phyloP scores from a whole-genome alignment of 495 filamentous ascomycete genomes.

The Xylaria longipes region DNA sequence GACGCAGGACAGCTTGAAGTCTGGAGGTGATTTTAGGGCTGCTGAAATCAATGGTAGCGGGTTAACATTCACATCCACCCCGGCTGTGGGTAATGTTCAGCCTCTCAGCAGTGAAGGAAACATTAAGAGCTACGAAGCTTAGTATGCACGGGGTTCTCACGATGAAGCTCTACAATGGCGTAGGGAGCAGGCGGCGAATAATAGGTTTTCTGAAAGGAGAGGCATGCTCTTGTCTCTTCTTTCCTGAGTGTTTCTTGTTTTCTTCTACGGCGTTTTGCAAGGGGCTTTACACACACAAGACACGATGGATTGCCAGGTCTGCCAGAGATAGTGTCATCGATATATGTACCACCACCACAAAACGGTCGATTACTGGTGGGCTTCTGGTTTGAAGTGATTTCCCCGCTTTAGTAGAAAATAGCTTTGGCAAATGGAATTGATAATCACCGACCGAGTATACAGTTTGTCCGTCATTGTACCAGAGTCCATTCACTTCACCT shows the following conservation, averaged over 20 bases:
- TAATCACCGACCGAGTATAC: not conserved
- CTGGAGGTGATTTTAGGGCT: slow-evolving; percentile 63
- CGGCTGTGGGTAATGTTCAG: slow-evolving; percentile 57
- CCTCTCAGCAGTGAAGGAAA: slow-evolving; percentile 70
- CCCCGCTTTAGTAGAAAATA: not conserved
- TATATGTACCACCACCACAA: slow-evolving; percentile 22
- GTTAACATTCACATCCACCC: slow-evolving; percentile 65
- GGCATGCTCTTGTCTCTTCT: not conserved
- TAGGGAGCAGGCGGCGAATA: slow-evolving; percentile 22
- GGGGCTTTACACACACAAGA: slow-evolving; percentile 20
- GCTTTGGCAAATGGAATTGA: not conserved
- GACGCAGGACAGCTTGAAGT: slow-evolving; percentile 76
- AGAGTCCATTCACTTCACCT: not conserved
- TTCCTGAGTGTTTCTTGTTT: slow-evolving; percentile 1
- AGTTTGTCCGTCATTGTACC: not conserved
- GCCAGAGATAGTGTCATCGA: slow-evolving; percentile 16
- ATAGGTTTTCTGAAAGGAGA: not conserved
- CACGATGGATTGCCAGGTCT: not conserved
- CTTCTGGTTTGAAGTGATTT: not conserved
- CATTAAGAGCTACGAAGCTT: slow-evolving; percentile 59
- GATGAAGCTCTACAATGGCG: not conserved
- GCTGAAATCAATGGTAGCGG: slow-evolving; percentile 59
- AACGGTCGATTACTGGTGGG: slow-evolving; percentile 2
- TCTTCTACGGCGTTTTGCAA: slow-evolving; percentile 24
- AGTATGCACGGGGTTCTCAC: slow-evolving; percentile 20